Evolutionary conservation across 2,329 filamentous ascomycete genomes (phyloP).

Genomic region (Elsinoe ampelina): DNA sequence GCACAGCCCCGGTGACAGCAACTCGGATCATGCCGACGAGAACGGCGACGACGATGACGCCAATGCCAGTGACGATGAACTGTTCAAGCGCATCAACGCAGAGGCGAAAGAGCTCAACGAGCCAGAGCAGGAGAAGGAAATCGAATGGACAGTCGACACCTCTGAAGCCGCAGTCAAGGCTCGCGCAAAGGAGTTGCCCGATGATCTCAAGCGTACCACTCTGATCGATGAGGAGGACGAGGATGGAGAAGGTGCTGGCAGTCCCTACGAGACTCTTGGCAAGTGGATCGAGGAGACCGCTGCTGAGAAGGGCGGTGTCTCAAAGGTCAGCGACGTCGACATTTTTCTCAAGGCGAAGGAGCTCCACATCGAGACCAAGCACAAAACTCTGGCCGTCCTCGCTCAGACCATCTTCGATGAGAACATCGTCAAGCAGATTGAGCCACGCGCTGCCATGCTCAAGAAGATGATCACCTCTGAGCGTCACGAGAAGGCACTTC

Average conservation of each 20-base stretch:
- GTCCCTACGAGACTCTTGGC: conserved; percentile 79
- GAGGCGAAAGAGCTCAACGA: conserved; percentile 65
- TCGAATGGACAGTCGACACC: conserved; percentile 94
- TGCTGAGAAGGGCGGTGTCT: conserved; percentile 59
- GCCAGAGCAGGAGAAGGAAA: conserved; percentile 62
- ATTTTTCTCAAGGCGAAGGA: conserved; percentile 97
- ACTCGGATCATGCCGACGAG: conserved; percentile 54
- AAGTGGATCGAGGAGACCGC: conserved; percentile 80
- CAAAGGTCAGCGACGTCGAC: conserved; percentile 75
- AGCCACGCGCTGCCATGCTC: conserved; percentile 72
- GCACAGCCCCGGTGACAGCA: conserved; percentile 57
- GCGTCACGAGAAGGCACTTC: conserved; percentile 87
- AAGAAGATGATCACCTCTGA: conserved; percentile 84
- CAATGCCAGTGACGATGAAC: conserved; percentile 81
- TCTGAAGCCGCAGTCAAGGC: conserved; percentile 92
- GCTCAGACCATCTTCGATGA: conserved; percentile 91
- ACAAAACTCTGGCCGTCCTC: conserved; percentile 84
- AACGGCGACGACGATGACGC: conserved; percentile 58
- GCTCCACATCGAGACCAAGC: conserved; percentile 85
- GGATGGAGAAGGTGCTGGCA: conserved; percentile 56
- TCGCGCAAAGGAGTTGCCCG: conserved; percentile 85
- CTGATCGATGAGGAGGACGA: conserved; percentile 70
- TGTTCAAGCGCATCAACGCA: conserved; percentile 64
- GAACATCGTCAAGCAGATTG: conserved; percentile 79
- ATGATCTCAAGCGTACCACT: conserved; percentile 77